Conservation (phyloP, 179 eudicot species). For the Silene noctiflora region DNA sequence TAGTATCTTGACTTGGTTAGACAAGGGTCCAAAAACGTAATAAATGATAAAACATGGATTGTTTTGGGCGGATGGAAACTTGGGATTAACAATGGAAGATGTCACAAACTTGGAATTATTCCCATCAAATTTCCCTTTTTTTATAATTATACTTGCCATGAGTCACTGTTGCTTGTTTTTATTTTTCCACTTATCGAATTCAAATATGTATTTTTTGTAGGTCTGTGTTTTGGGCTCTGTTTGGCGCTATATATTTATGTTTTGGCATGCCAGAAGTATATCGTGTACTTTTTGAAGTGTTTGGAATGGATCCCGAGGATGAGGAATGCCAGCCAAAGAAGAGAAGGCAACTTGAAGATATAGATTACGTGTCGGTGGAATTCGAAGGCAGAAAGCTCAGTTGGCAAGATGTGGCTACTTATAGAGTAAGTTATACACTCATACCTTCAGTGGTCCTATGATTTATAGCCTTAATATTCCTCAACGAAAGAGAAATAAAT, state of each 20-base stretch:
- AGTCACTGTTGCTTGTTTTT: not conserved
- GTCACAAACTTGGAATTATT: too few relatives aligned
- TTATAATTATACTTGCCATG: not conserved
- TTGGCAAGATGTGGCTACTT: slow-evolving; percentile 95
- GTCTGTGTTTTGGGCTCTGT: slow-evolving; percentile 92
- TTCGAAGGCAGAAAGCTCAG: slow-evolving; percentile 75
- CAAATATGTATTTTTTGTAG: slow-evolving; percentile 35
- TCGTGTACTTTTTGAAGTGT: slow-evolving; percentile 97
- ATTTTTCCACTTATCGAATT: not conserved
- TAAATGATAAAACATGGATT: too few relatives aligned
- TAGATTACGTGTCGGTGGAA: slow-evolving; percentile 91
- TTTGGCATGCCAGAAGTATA: slow-evolving; percentile 98
- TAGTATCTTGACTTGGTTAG: too few relatives aligned
- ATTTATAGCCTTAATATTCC: not conserved
- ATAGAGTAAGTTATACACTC: slow-evolving; percentile 54
- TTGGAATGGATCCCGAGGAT: slow-evolving; percentile 95
- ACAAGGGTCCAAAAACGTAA: too few relatives aligned
- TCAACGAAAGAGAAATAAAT: not conserved
- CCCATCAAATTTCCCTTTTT: not conserved
- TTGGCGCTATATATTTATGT: slow-evolving; percentile 97
- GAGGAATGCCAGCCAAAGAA: slow-evolving; percentile 95
- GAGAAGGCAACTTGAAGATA: slow-evolving; percentile 95
- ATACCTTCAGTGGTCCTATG: not conserved
- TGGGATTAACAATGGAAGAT: too few relatives aligned
- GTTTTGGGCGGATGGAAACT: too few relatives aligned